Evolutionary conservation across 345 rosid genomes (phyloP), one percentile per base, ranked within the genome.

Genomic region (Eucalyptus fibrosa): DNA sequence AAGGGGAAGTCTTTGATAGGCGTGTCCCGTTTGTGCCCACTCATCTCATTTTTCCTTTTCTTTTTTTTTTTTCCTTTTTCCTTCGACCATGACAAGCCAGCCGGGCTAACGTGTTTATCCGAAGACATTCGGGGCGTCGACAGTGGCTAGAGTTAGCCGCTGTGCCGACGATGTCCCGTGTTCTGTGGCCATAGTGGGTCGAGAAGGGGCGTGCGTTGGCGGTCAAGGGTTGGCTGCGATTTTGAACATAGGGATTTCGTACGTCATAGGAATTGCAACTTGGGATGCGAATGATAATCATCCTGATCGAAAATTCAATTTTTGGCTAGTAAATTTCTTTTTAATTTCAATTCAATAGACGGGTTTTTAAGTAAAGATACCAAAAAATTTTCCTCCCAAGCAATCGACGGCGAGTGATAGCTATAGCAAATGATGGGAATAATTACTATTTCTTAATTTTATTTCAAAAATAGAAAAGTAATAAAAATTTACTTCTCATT

Each of bases 281-380:
- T 1, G 24, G 10, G 59, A 53, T 1, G 21, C 10, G 1, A 8
- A 19, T 1, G 10, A 53, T 53, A 53, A 53, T 1, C 56, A 53
- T 19, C 0, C 1, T 4, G 5, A 7, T 53, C 4, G 0, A 18
- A 0, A 44, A 44, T 44, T 44, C 45, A 47, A 45, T 45, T 45
- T 45, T 45, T 45, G 10, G 47, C 3, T 45, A n/a, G n/a, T n/a
- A n/a, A n/a, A n/a, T n/a, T n/a, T n/a, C n/a, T n/a, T n/a, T n/a
- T n/a, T n/a, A n/a, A n/a, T n/a, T n/a, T n/a, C n/a, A n/a, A n/a
- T n/a, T n/a, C n/a, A n/a, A n/a, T n/a, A n/a, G n/a, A n/a, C n/a
- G n/a, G n/a, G n/a, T n/a, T n/a, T n/a, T n/a, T n/a, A n/a, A n/a
- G n/a, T n/a, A n/a, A n/a, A n/a, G n/a, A n/a, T n/a, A n/a, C n/a